Percentiles rank a stretch among this genome's conserved stretches.
These are phyloP conservation scores for Phytophthora cryptogea DNA, from an alignment of 352 stramenopile genomes.

Conservation along the genomic window DNA sequence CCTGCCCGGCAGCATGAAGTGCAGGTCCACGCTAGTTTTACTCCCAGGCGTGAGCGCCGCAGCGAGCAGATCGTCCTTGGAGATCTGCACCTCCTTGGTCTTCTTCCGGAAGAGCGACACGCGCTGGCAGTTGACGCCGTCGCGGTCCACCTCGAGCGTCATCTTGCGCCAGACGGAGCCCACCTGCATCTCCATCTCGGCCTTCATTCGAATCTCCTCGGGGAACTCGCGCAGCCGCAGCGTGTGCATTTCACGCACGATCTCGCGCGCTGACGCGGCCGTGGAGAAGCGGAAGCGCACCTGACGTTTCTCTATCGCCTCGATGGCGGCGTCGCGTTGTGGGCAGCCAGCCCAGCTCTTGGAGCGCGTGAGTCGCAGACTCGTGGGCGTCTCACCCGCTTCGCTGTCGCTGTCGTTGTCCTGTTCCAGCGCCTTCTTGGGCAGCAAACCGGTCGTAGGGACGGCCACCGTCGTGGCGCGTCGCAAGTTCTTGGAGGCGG, in stretches of 20 bases:
- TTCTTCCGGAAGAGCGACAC: conserved; percentile 70
- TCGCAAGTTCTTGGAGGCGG: conserved; percentile 35
- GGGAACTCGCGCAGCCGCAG: conserved; percentile 64
- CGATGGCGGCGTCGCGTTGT: conserved; percentile 51
- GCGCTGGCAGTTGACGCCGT: conserved; percentile 58
- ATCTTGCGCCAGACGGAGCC: conserved; percentile 61
- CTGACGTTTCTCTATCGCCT: conserved; percentile 62
- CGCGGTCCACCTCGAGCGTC: conserved; percentile 49
- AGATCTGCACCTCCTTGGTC: conserved; percentile 51
- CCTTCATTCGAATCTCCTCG: conserved; percentile 36
- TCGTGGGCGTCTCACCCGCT: conserved; percentile 14
- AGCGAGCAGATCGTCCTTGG: conserved; percentile 61
- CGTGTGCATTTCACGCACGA: conserved; percentile 75
- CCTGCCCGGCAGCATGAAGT: conserved; percentile 66
- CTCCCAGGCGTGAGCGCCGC: conserved; percentile 33
- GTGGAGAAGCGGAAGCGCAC: conserved; percentile 70
- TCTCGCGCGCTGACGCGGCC: conserved; percentile 55
- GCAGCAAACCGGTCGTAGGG: conserved; percentile 23
- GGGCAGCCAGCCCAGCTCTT: conserved; percentile 56
- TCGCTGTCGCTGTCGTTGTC: conserved; percentile 32
- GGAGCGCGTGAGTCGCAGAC: conserved; percentile 40
- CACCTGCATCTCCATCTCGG: conserved; percentile 46
- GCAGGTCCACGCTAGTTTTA: conserved; percentile 45
- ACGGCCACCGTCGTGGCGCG: conserved; percentile 62
- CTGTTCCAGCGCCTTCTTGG: conserved; percentile 8